Evolutionary conservation across 495 filamentous ascomycete genomes (phyloP), one percentile per base, ranked within the genome.

Genomic region (Astrocystis sublimbata): DNA sequence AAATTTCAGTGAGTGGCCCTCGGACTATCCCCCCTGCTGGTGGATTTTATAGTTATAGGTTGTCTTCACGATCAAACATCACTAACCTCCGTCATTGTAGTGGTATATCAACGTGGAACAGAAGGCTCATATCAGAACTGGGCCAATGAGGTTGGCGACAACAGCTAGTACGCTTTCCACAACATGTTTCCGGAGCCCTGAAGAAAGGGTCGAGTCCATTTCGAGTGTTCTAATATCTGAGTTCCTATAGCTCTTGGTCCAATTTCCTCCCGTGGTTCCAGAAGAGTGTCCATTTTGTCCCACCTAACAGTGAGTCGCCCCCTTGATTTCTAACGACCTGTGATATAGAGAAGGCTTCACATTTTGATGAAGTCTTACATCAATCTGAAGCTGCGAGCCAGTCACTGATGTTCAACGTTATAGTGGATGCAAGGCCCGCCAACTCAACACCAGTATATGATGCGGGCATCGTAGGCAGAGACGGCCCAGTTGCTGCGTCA

Each of bases 61-160:
- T n/a, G n/a, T n/a, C n/a, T n/a, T n/a, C n/a, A n/a, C n/a, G n/a
- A n/a, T n/a, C n/a, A n/a, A n/a, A n/a, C n/a, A n/a, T n/a, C n/a
- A n/a, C n/a, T n/a, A n/a, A n/a, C n/a, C n/a, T n/a, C n/a, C n/a
- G n/a, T n/a, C n/a, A n/a, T n/a, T n/a, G n/a, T n/a, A n/a, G n/a
- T 86, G 83, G 60, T 76, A 4, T 86, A 75, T 50, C 75, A 77
- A n/a, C 65, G 76, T 21, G 71, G 65, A 13, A 71, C 68, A 19
- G 61, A 64, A 33, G 53, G 51, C 7, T 72, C 79, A 17, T 81
- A 79, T 52, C 65, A 83, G 54, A 63, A 68, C 19, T 85, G 82
- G 81, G 79, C 75, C 24, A 73, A 76, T 8, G 26, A 75, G 4
- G 71, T 74, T 35, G 81, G 76, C 1, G 77, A 83, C 67, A 28